Evolutionary conservation across 2,329 filamentous ascomycete species (phyloP), one percentile per base, ranked within the genome.

Genomic region (Penicillium sp.): DNA sequence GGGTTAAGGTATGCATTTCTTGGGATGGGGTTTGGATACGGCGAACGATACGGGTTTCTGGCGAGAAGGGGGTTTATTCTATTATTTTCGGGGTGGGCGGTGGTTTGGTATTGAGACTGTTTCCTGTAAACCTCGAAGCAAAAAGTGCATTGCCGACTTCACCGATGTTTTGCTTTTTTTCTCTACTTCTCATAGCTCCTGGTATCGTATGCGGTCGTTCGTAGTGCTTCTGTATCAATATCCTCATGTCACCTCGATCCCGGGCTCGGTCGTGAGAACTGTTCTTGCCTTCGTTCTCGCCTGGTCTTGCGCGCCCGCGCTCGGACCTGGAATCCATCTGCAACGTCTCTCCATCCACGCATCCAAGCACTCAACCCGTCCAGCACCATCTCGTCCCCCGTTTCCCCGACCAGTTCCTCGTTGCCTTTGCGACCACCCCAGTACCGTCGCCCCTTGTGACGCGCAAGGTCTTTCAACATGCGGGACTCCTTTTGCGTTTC

Each of bases 301-400:
- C 54, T 78, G 47, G 82, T 70, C 56, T 78, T 76, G 45, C 86
- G 77, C 41, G 79, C 76, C 28, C 81, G 71, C 78, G 79, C 51
- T 74, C 81, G 45, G 18, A 50, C 45, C 20, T 45, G 41, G 35
- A 68, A 62, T 18, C 58, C 67, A 43, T 70, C 67, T 45, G 70
- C 64, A 10, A 67, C 57, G 47, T 71, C 67, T 28, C 58, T 62
- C 61, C 68, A 70, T 7, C 67, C 68, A 15, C 66, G 58, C 57
- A 70, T 63, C 68, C 68, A 71, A 13, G 64, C 65, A 15, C 49
- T 59, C 10, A 71, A 57, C 4, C 68, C 68, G 13, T 71, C 67
- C 20, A 67, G 38, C 14, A 65, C 50, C 11, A 51, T 46, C 33
- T 64, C 60, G 13, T 46, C 46, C 26, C 62, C 59, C 4, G 53